Evolutionary conservation across 2,329 filamentous ascomycete genomes (phyloP), one percentile per base, ranked within the genome.

Genomic region (Microascus cirrosus): DNA sequence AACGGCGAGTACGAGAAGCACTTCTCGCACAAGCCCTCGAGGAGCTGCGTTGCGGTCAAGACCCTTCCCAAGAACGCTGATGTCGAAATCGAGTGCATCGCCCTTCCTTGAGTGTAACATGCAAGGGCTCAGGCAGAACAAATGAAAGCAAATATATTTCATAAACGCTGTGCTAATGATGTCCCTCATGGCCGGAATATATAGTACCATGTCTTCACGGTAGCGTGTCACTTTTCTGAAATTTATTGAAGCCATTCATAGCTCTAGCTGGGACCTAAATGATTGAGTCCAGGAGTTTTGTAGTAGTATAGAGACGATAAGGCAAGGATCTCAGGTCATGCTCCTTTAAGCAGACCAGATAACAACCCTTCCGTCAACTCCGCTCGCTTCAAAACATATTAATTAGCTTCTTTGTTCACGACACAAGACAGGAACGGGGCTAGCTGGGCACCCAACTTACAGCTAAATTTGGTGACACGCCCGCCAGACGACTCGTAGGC

Each of bases 11-110:
- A 94, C 71, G 86, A 85, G 71, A 86, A 90, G 74, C 90, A 85
- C 79, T 92, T 93, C 72, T 74, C 79, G 60, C 86, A 90, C 75
- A 92, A 90, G 81, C 90, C 90, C 22, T 87, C 89, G n/a, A 82
- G 90, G 64, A 91, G 86, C 74, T 96, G 90, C 69, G 90, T 96
- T 57, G 90, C 90, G 5, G 92, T 95, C 63, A 92, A 94, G 79
- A 84, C 89, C 65, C 80, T 96, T 62, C 91, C 91, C 61, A 90
- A 92, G 79, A 85, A 85, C 59, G 90, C 91, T 50, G 85, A 90
- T 60, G 85, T 96, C 25, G 91, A 95, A 79, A 94, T 96, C 69
- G 90, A 96, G 80, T 89, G 85, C 70, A 87, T 94, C 76, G 90
- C 90, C 59, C 77, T 87, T 58, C 79, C 85, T 61, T 85, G 72